Base-by-base conservation (phyloP, 129 eudicot genomes). In the Centaurea solstitialis region DNA sequence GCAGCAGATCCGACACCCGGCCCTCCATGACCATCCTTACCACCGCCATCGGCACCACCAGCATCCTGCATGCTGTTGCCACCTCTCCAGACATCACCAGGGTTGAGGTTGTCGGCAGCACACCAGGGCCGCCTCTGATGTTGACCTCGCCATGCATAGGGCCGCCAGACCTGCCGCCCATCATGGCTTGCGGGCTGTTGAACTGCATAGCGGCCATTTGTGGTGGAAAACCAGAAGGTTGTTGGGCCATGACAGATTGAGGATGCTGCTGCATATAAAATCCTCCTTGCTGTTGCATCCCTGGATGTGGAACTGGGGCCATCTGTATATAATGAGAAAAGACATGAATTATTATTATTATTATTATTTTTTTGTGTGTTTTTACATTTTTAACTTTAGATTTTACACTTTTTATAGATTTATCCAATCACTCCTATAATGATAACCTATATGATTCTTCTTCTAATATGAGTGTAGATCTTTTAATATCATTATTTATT, bases 261-360 rank as follows among this genome's bases (percentile, higher is more conserved):
- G 83, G 97, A 57, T 84, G 93, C 77, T 83, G 94, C 79, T 86
- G 95, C 92, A 90, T 90, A 73, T 87, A 91, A 78, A 85, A 91
- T 59, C 94, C 98, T 76, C 97, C 98, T 86, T 87, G 96, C 70
- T 77, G 86, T 10, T 87, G 95, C 89, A 94, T 94, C 59, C 87
- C 91, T 30, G 93, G 92, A 73, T 94, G 95, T 47, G 88, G 89
- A 80, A 77, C 79, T 11, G 82, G 53, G 33, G 87, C 77, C 90
- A 91, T 86, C 98, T 94, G 93, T 80, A 83, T 77, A 40, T 70
- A 39, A 70, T 21, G 15, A 70, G 12, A 40, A 71, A 2, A 68
- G 38, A 38, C 23, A 13, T 78, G 11, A 70, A 66, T 15, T 11
- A 53, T 24, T 57, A 47, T 5, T n/a, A n/a, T n/a, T n/a, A n/a